phyloP scores from a whole-genome alignment of 2,329 filamentous ascomycete genomes.

The Stemphylium beticola region DNA sequence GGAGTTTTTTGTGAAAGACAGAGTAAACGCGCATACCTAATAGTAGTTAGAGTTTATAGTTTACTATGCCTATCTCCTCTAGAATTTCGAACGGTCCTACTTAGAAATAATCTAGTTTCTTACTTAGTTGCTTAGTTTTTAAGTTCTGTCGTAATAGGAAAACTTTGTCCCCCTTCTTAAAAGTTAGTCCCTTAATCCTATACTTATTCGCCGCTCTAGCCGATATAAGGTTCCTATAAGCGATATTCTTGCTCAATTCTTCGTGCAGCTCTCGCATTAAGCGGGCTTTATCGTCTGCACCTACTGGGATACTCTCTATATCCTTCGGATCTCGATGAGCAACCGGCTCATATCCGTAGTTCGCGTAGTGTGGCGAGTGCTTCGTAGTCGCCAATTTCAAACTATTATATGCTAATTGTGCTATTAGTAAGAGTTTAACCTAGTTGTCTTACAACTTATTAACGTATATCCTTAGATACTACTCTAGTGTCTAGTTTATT shows the following conservation, averaged over 20 bases:
- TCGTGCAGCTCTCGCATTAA: too few relatives aligned
- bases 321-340: background rate
- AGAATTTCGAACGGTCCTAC: too few relatives aligned
- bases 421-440: too few relatives aligned
- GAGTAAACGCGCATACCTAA: background rate
- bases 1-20: slow-evolving; percentile 1
- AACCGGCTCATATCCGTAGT: background rate
- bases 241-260: background rate
- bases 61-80: too few relatives aligned
- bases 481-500: too few relatives aligned
- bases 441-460: too few relatives aligned
- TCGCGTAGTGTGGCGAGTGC: background rate
- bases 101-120: too few relatives aligned
- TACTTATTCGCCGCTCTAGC: background rate
- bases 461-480: too few relatives aligned
- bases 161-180: slow-evolving; percentile 1
- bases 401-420: background rate
- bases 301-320: background rate
- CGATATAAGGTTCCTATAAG: background rate
- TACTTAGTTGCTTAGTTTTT: too few relatives aligned
- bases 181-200: slow-evolving; percentile 1
- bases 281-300: background rate
- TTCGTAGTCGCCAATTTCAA: background rate
- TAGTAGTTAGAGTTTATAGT: too few relatives aligned
- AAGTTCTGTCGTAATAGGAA: too few relatives aligned